Base-by-base conservation (phyloP, 2,329 filamentous ascomycete species). In the Neophaeococcomyces mojaviensis region DNA sequence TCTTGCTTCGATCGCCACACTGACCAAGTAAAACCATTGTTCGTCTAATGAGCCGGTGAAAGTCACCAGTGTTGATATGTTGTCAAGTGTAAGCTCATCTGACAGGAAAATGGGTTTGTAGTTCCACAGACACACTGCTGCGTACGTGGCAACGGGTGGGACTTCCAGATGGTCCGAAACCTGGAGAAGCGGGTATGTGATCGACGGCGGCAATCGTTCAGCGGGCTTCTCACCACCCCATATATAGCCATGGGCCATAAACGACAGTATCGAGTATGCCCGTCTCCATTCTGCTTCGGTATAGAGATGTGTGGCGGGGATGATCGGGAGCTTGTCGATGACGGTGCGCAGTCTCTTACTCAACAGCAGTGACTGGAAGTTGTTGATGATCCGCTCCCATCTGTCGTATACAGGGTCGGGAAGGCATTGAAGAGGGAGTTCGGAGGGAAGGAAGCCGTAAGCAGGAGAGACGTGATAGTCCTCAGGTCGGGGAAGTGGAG, bases 1-100 rank as follows among this genome's bases (percentile, higher is more conserved):
- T 46, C 88, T 83, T 45, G 89, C 88, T 68, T 98, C 92, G 53
- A 98, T 96, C 51, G 90, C 92, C 2, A 96, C 86, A 0, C 88
- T 96, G 43, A 97, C 81, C 10, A 98, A 75, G 63, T 97, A 98
- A 63, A 98, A 98, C 92, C 92, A 98, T 52, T 92, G 95, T 68
- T 98, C 92, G 62, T 98, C 92, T 46, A 94, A 73, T 6, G 88
- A 89, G 41, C 92, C 92, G 13, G 92, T 97, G 61, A 96, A 94
- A 13, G 92, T 96, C 59, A 82, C 80, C 50, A 97, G 74, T 2
- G 87, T 92, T 33, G 87, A 82, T 46, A 98, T 76, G 58, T 98
- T 97, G 60, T 92, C 83, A 37, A 97, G 75, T 60, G 94, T 87
- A 47, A 92, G 79, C 30, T 78, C 77, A 64, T 96, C 89, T 51